Percentiles rank a stretch among this genome's conserved stretches.
These are phyloP conservation scores for Cyberlindnera xylosilytica DNA, from an alignment of 805 yeast genomes.

Conservation along the genomic window DNA sequence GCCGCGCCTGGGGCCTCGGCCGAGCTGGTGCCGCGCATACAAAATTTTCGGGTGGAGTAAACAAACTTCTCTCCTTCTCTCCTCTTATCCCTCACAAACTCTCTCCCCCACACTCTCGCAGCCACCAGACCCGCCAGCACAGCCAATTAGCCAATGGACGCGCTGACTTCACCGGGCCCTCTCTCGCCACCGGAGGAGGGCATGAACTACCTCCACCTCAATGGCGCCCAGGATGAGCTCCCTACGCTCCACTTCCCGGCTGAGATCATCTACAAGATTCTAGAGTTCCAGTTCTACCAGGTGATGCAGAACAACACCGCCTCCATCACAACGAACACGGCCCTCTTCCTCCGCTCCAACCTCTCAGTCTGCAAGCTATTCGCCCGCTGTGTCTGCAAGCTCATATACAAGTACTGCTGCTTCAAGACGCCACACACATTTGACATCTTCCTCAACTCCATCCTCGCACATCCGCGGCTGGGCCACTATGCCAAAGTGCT, in stretches of 20 bases:
- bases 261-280: conserved; percentile 51
- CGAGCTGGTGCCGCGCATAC: neutral
- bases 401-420: conserved; percentile 62
- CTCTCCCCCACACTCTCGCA: too few relatives aligned
- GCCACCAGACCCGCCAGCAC: too few relatives aligned
- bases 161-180: conserved; percentile 7
- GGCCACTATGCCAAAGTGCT: conserved; percentile 68
- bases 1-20: too few relatives aligned
- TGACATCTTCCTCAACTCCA: conserved; percentile 60
- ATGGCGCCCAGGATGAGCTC: neutral
- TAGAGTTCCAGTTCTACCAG: conserved; percentile 53
- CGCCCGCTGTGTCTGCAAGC: conserved; percentile 53
- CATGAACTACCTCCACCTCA: conserved; percentile 1
- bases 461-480: conserved; percentile 42
- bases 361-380: conserved; percentile 56
- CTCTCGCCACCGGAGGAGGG: conserved; percentile 5
- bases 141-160: conserved; percentile 4
- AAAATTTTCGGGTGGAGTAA: conserved; percentile 1
- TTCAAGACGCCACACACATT: conserved; percentile 82
- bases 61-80: too few relatives aligned
- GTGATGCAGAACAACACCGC: conserved; percentile 46
- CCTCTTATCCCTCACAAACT: too few relatives aligned
- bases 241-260: conserved; percentile 39
- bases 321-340: conserved; percentile 49
- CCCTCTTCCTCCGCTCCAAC: conserved; percentile 48